These are phyloP conservation scores for Arctium minus DNA, from an alignment of 129 eudicot species.

Conservation along the genomic window DNA sequence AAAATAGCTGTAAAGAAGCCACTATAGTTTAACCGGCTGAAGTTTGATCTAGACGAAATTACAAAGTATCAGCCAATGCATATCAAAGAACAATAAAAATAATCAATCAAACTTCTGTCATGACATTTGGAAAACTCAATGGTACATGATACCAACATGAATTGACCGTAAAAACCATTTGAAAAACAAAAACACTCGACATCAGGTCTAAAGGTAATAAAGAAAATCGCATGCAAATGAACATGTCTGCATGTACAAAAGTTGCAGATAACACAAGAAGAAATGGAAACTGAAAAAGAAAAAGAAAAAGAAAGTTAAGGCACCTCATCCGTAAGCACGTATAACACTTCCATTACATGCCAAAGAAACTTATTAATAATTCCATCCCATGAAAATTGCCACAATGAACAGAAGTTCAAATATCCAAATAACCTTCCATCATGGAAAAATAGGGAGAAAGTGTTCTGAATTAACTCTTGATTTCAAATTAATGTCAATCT, in stretches of 20 bases:
- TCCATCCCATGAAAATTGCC: background rate
- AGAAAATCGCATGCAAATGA: background rate
- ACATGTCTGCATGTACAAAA: background rate
- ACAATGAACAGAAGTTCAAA: background rate
- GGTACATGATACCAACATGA: background rate
- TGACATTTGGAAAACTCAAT: background rate
- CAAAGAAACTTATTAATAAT: no score
- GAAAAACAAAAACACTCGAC: background rate
- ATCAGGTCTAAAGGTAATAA: background rate
- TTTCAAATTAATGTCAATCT: background rate
- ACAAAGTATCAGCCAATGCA: background rate
- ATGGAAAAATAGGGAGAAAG: background rate
- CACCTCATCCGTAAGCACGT: no score
- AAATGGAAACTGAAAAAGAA: no score
- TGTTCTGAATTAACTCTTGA: background rate
- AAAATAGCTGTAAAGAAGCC: constrained; percentile 77
- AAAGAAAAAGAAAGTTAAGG: no score
- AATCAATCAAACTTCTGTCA: background rate
- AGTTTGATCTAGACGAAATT: constrained; percentile 60
- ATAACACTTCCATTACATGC: background rate
- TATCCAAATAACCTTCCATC: background rate
- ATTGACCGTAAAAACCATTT: background rate
- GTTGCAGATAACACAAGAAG: no score
- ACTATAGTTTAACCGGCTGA: constrained; percentile 68
- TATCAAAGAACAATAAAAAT: background rate